Percentiles rank a stretch among this genome's conserved stretches.
phyloP scores from a whole-genome alignment of 2,329 filamentous ascomycete species.

The Diaporthe sp. region DNA sequence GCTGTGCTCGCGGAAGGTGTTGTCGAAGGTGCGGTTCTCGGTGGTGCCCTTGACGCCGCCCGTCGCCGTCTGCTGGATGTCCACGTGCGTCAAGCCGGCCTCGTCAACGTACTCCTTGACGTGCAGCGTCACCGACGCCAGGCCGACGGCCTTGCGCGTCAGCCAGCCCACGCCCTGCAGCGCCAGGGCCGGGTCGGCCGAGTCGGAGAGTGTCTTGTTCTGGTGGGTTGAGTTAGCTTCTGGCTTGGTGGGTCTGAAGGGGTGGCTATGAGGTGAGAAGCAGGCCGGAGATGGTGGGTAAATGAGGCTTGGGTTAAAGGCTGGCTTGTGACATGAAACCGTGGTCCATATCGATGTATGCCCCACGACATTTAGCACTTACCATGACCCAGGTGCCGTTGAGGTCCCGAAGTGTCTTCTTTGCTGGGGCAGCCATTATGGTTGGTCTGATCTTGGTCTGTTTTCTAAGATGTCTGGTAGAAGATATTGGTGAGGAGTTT shows the following conservation, averaged over 20 bases:
- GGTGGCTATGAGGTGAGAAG: conserved; percentile 2
- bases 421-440: conserved; percentile 79
- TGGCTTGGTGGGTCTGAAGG: background rate
- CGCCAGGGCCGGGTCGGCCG: conserved; percentile 75
- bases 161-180: conserved; percentile 82
- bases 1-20: conserved; percentile 70
- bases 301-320: background rate
- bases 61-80: conserved; percentile 79
- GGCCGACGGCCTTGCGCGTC: conserved; percentile 77
- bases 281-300: background rate
- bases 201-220: conserved; percentile 83
- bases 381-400: conserved; percentile 80
- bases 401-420: conserved; percentile 76
- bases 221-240: conserved; percentile 52
- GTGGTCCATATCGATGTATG: background rate
- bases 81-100: conserved; percentile 68
- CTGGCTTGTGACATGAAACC: background rate
- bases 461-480: background rate
- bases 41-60: conserved; percentile 77
- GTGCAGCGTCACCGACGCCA: conserved; percentile 77
- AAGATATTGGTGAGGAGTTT: background rate
- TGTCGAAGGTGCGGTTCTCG: conserved; percentile 68
- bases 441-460: background rate
- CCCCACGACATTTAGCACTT: conserved; percentile 48
- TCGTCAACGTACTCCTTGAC: conserved; percentile 68